Conservation (phyloP, 2,329 filamentous ascomycete species). For the Paecilomyces variotii region DNA sequence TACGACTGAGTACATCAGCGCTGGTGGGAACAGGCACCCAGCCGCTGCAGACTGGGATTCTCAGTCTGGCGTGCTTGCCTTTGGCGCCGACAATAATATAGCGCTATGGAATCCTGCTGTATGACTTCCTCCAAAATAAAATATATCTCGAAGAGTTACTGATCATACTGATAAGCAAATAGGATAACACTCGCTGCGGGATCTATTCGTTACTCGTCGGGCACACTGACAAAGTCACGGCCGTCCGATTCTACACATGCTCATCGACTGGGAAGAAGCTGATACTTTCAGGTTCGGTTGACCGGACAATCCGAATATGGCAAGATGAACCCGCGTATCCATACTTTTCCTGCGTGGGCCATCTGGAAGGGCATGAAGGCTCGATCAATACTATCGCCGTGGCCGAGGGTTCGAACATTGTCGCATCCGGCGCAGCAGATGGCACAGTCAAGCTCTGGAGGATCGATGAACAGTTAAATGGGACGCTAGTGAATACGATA, state of each 20-base stretch:
- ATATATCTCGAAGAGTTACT: constrained; percentile 2
- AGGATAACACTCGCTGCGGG: constrained; percentile 46
- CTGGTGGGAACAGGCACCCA: constrained; percentile 84
- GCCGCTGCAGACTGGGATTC: constrained; percentile 82
- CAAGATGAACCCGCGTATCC: constrained; percentile 17
- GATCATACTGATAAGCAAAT: constrained; percentile 6
- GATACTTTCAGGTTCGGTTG: constrained; percentile 73
- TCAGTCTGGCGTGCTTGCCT: constrained; percentile 65
- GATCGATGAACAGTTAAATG: constrained; percentile 37
- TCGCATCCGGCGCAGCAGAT: constrained; percentile 57
- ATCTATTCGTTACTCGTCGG: constrained; percentile 62
- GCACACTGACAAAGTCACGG: constrained; percentile 74
- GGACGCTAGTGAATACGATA: constrained; percentile 60
- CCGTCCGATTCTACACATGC: constrained; percentile 65
- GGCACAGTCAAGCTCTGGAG: constrained; percentile 61
- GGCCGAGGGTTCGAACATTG: constrained; percentile 37
- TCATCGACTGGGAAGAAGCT: constrained; percentile 43
- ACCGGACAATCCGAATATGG: constrained; percentile 66
- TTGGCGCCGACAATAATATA: constrained; percentile 80
- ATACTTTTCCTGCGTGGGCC: constrained; percentile 39
- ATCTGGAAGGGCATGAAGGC: constrained; percentile 58
- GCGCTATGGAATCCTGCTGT: constrained; percentile 79
- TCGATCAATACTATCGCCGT: constrained; percentile 60
- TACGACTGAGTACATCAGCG: constrained; percentile 53
- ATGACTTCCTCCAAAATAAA: constrained; percentile 27